These are phyloP conservation scores for Lepidium sativum DNA, from an alignment of 345 rosid species.

Conservation along the genomic window DNA sequence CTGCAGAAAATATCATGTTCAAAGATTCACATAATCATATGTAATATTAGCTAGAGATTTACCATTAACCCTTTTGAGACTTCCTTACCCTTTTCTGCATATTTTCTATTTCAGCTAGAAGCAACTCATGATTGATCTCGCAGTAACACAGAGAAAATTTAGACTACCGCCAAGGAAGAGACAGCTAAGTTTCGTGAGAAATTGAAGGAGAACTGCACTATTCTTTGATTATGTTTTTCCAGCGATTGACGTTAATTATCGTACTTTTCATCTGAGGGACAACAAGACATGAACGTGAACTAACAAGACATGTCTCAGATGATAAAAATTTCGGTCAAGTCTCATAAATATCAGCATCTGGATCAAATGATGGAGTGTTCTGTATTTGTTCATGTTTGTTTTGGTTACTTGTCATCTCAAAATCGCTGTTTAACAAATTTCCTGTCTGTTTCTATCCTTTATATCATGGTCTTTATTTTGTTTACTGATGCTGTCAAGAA, in stretches of 20 bases:
- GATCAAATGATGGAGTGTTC: not conserved
- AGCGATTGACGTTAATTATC: too few relatives aligned
- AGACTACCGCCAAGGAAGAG: not conserved
- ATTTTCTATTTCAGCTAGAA: constrained; percentile 88
- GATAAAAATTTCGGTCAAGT: not conserved
- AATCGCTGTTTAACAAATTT: not conserved
- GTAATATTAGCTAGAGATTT: not conserved
- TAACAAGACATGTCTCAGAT: not conserved
- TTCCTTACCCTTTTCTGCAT: constrained; percentile 71
- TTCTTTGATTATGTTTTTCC: not conserved
- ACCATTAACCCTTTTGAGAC: not conserved
- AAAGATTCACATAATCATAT: not conserved
- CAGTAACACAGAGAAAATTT: constrained; percentile 6
- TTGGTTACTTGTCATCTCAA: not conserved
- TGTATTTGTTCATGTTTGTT: not conserved
- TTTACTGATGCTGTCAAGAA: too few relatives aligned
- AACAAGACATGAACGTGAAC: too few relatives aligned
- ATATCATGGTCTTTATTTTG: too few relatives aligned
- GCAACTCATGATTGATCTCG: constrained; percentile 74
- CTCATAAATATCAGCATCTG: not conserved
- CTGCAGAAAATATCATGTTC: constrained; percentile 33
- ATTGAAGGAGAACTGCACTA: not conserved
- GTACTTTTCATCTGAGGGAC: too few relatives aligned
- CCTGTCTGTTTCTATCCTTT: too few relatives aligned
- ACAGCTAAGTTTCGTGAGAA: not conserved